These are phyloP conservation scores for Astragalus glycyphyllos DNA, from an alignment of 306 rosid species.

Conservation along the genomic window DNA sequence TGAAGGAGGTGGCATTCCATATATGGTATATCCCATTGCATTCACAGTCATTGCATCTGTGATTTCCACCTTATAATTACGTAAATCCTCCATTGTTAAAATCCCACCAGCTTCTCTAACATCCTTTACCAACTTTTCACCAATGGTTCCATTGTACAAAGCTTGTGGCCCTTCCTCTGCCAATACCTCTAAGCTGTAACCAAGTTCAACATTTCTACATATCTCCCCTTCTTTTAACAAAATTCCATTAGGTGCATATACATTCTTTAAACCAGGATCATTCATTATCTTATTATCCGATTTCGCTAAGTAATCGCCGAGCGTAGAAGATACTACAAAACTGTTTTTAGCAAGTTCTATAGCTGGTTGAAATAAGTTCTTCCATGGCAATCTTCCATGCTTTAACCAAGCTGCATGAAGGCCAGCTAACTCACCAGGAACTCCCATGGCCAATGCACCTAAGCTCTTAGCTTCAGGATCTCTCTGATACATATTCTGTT, in stretches of 20 bases:
- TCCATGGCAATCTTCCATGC: constrained; percentile 80
- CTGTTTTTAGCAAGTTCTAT: constrained; percentile 75
- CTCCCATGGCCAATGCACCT: constrained; percentile 77
- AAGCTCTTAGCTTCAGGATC: constrained; percentile 51
- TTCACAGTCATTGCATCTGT: constrained; percentile 64
- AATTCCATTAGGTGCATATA: constrained; percentile 75
- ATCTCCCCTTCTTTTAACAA: constrained; percentile 64
- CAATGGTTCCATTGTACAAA: constrained; percentile 80
- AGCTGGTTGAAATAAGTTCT: constrained; percentile 70
- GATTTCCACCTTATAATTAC: constrained; percentile 68
- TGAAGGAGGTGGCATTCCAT: constrained; percentile 95
- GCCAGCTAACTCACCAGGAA: constrained; percentile 93
- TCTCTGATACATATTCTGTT: constrained; percentile 78
- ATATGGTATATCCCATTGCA: constrained; percentile 67
- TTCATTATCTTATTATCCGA: constrained; percentile 48
- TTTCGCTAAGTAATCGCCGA: constrained; percentile 47
- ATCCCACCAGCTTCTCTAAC: constrained; percentile 82
- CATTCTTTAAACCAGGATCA: constrained; percentile 70
- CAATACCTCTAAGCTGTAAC: constrained; percentile 62
- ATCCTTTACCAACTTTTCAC: constrained; percentile 80
- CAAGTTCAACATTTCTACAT: constrained; percentile 76
- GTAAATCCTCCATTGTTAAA: constrained; percentile 85
- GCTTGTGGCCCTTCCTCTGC: constrained; percentile 81
- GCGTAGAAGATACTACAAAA: constrained; percentile 57
- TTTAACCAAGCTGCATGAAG: constrained; percentile 81